These are phyloP conservation scores for Penicillium sp. DNA, from an alignment of 2,329 filamentous ascomycete genomes.

Conservation along the genomic window DNA sequence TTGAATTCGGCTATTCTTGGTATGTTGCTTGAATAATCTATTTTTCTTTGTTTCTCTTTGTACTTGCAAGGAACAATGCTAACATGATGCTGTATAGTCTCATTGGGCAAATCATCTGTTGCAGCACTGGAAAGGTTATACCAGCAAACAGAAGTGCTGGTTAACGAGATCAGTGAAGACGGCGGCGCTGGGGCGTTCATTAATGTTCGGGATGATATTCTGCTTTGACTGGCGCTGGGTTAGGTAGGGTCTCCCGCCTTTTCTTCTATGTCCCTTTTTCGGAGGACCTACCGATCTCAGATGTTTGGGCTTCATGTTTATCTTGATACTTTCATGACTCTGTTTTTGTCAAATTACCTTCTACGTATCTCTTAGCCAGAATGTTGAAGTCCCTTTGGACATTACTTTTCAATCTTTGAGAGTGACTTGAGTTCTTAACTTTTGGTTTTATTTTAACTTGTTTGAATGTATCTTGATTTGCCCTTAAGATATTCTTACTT, in stretches of 20 bases:
- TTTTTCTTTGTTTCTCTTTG: not conserved
- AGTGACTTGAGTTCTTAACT: not conserved
- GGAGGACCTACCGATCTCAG: not conserved
- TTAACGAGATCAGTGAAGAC: constrained; percentile 76
- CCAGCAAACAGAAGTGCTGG: constrained; percentile 78
- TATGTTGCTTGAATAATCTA: constrained; percentile 46
- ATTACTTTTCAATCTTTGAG: not conserved
- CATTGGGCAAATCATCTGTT: constrained; percentile 81
- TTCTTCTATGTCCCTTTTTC: not conserved
- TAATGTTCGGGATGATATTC: constrained; percentile 58
- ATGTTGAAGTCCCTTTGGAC: not conserved
- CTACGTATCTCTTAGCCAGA: constrained; percentile 1
- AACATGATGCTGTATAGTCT: constrained; percentile 55
- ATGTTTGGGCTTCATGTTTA: not conserved
- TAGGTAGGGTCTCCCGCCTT: not conserved
- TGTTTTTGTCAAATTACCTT: not conserved
- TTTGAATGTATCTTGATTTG: not conserved
- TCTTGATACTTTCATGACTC: not conserved
- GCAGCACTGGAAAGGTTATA: constrained; percentile 82
- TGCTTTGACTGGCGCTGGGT: constrained; percentile 28
- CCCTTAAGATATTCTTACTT: not conserved
- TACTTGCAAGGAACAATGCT: not conserved
- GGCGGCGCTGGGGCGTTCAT: constrained; percentile 82
- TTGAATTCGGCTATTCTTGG: constrained; percentile 89
- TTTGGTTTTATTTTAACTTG: not conserved